Conservation (phyloP, 2,329 filamentous ascomycete species). For the Diaporthe sp. region DNA sequence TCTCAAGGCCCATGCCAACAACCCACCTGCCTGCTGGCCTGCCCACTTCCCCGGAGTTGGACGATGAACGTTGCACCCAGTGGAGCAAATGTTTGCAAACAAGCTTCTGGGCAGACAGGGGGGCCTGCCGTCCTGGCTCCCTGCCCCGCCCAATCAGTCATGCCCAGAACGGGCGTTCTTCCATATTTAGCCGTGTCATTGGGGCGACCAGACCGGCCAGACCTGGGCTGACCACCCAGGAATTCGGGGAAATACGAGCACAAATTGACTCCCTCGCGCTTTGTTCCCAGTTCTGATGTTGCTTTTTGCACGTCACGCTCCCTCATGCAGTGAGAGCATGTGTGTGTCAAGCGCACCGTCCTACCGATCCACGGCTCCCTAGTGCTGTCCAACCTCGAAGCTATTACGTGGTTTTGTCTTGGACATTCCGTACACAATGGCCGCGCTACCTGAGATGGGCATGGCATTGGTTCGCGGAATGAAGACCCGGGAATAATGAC, state of each 20-base stretch:
- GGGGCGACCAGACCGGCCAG: conserved; percentile 1
- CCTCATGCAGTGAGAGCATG: neutral
- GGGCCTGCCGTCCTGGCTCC: neutral
- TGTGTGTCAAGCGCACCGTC: neutral
- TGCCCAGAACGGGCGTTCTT: conserved; percentile 10
- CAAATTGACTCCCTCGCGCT: neutral
- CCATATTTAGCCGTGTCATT: conserved; percentile 9
- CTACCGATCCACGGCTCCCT: conserved; percentile 6
- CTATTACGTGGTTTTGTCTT: conserved; percentile 29
- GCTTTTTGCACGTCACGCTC: conserved; percentile 28
- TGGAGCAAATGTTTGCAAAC: conserved; percentile 28
- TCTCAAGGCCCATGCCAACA: neutral
- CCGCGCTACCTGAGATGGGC: neutral
- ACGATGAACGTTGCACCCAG: conserved; percentile 19
- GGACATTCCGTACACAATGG: neutral
- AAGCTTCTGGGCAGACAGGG: conserved; percentile 26
- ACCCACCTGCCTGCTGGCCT: neutral
- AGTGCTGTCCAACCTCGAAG: conserved; percentile 10
- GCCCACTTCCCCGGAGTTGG: conserved; percentile 30
- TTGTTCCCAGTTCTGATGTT: conserved; percentile 10
- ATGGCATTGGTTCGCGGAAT: neutral
- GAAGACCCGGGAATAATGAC: neutral
- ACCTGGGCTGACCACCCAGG: conserved; percentile 17
- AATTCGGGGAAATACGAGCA: conserved; percentile 31
- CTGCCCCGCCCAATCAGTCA: conserved; percentile 11